Conservation (phyloP, 2,329 filamentous ascomycete species). For the Hypomyces perniciosus region DNA sequence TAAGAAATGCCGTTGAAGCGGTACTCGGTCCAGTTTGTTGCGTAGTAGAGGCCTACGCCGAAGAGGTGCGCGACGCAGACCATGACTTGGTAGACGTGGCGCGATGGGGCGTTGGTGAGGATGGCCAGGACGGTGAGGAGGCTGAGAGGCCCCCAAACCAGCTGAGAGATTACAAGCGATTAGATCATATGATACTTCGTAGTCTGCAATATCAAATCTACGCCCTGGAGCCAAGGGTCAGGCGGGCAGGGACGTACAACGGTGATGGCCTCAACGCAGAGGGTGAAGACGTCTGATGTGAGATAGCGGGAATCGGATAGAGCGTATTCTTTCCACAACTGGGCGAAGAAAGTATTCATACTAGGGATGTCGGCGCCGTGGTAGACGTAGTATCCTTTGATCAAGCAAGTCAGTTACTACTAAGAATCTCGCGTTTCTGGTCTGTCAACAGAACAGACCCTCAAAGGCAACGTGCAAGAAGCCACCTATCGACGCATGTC, state of each 20-base stretch:
- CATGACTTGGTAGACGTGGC: constrained; percentile 47
- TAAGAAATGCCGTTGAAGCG: constrained; percentile 40
- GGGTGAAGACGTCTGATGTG: constrained; percentile 72
- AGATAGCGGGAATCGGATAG: constrained; percentile 83
- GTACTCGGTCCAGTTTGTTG: constrained; percentile 48
- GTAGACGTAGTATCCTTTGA: constrained; percentile 64
- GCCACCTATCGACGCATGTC: constrained; percentile 39
- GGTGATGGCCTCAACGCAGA: constrained; percentile 83
- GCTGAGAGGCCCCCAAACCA: constrained; percentile 55
- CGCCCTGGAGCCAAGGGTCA: neutral
- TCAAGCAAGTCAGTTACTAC: neutral
- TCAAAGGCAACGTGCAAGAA: constrained; percentile 78
- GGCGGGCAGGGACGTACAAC: constrained; percentile 47
- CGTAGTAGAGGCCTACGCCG: constrained; percentile 57
- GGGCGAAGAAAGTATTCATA: constrained; percentile 68
- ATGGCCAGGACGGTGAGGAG: constrained; percentile 43
- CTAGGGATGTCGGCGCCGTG: constrained; percentile 61
- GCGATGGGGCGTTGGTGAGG: constrained; percentile 34
- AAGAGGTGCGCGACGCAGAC: constrained; percentile 52
- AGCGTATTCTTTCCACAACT: constrained; percentile 91
- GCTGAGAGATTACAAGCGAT: constrained; percentile 23
- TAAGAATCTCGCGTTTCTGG: neutral
- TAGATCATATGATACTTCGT: neutral
- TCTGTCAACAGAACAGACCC: constrained; percentile 38
- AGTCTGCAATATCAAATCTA: too few species aligned